These are phyloP conservation scores for Erodium chrysanthum DNA, from an alignment of 441 rosid species.

Conservation along the genomic window DNA sequence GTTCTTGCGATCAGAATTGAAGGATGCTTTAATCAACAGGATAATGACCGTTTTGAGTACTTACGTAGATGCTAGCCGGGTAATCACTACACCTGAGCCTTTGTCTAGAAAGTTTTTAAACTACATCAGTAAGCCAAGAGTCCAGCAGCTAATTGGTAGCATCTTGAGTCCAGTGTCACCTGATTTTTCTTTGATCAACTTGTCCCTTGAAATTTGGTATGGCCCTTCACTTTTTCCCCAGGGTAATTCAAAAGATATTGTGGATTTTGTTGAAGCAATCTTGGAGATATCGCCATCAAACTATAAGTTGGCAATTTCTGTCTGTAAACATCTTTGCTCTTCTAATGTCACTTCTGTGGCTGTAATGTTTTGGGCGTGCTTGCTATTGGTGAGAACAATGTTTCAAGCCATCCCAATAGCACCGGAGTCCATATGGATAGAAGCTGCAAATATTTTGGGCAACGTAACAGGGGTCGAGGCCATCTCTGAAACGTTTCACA, in stretches of 20 bases:
- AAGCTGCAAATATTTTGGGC: slow-evolving; percentile 50
- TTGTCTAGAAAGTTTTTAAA: slow-evolving; percentile 57
- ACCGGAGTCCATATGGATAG: slow-evolving; percentile 68
- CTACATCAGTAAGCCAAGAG: slow-evolving; percentile 48
- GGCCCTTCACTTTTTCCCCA: slow-evolving; percentile 68
- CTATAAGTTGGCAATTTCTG: slow-evolving; percentile 56
- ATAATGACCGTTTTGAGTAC: slow-evolving; percentile 40
- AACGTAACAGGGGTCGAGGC: slow-evolving; percentile 27
- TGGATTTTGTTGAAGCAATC: slow-evolving; percentile 69
- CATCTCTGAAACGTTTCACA: slow-evolving; percentile 43
- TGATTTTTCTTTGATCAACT: slow-evolving; percentile 42
- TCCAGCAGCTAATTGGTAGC: slow-evolving; percentile 44
- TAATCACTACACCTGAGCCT: slow-evolving; percentile 34
- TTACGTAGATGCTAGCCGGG: slow-evolving; percentile 42
- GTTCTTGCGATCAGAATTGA: slow-evolving; percentile 33
- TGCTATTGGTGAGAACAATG: slow-evolving; percentile 42
- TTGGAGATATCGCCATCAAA: slow-evolving; percentile 56
- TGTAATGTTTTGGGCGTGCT: slow-evolving; percentile 62
- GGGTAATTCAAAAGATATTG: slow-evolving; percentile 46
- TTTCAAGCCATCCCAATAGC: slow-evolving; percentile 69
- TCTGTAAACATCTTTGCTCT: slow-evolving; percentile 32
- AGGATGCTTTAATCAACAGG: slow-evolving; percentile 29
- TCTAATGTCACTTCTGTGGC: slow-evolving; percentile 27
- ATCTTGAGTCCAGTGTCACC: slow-evolving; percentile 49
- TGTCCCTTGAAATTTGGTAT: slow-evolving; percentile 60